Percentiles rank a stretch among this genome's conserved stretches.
Evolutionary conservation across 2,329 filamentous ascomycete species (phyloP).

Genomic region (Pseudonectria foliicola): DNA sequence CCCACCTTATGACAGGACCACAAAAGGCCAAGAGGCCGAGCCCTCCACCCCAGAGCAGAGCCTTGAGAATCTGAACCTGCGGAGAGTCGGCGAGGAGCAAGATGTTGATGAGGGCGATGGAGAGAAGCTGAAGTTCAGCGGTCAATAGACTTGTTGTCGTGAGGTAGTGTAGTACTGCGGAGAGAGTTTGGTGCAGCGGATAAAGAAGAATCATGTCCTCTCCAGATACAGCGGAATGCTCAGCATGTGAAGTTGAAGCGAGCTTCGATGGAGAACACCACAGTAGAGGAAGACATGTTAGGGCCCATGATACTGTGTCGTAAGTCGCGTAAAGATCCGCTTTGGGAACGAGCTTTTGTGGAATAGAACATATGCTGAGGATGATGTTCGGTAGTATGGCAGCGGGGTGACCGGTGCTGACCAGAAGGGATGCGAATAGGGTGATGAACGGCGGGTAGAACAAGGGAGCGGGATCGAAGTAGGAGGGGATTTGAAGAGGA

Average conservation of each 20-base stretch:
- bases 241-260: constrained; percentile 28
- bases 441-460: constrained; percentile 77
- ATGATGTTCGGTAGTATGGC: constrained; percentile 72
- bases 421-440: constrained; percentile 66
- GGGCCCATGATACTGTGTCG: constrained; percentile 68
- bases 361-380: constrained; percentile 72
- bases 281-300: constrained; percentile 62
- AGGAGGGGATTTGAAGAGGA: constrained; percentile 53
- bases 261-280: constrained; percentile 18
- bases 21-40: constrained; percentile 67
- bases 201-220: constrained; percentile 64
- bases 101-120: constrained; percentile 74
- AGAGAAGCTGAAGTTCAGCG: constrained; percentile 82
- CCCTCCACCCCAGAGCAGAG: constrained; percentile 78
- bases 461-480: constrained; percentile 89
- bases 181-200: constrained; percentile 73
- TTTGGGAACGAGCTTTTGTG: constrained; percentile 63
- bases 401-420: constrained; percentile 54
- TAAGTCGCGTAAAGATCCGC: constrained; percentile 48
- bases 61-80: constrained; percentile 78
- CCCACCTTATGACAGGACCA: constrained; percentile 70
- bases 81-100: constrained; percentile 71
- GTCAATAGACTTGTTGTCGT: constrained; percentile 83
- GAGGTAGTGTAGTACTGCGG: constrained; percentile 66
- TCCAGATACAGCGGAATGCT: constrained; percentile 32